Evolutionary conservation across 2,329 filamentous ascomycete genomes (phyloP).

Genomic region (Ploettnerulaceae sp.): DNA sequence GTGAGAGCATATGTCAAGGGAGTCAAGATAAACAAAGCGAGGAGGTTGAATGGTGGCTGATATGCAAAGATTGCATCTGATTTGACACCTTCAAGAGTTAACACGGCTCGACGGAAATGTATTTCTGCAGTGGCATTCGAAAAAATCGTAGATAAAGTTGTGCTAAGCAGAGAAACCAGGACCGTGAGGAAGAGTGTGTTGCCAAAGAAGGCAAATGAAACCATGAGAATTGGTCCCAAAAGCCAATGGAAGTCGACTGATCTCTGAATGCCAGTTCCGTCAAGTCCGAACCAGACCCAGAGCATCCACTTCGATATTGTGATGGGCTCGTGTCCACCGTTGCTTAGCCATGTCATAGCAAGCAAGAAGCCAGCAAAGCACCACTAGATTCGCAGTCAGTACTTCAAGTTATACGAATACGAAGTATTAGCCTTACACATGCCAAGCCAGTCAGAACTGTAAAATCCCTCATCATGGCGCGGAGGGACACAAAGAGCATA

Average conservation of each 20-base stretch:
- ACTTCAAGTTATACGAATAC: slow-evolving; percentile 23
- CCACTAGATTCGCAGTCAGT: slow-evolving; percentile 46
- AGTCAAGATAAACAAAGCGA: slow-evolving; percentile 68
- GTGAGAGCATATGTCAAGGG: slow-evolving; percentile 73
- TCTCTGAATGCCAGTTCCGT: slow-evolving; percentile 51
- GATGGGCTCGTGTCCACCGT: slow-evolving; percentile 56
- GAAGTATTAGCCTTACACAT: neutral
- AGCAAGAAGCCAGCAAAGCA: slow-evolving; percentile 79
- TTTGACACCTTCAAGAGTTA: slow-evolving; percentile 83
- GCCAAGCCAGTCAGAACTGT: slow-evolving; percentile 36
- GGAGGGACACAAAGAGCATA: slow-evolving; percentile 73
- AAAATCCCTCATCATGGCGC: slow-evolving; percentile 84
- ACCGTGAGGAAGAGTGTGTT: slow-evolving; percentile 89
- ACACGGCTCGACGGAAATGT: slow-evolving; percentile 72
- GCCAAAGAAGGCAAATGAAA: slow-evolving; percentile 78
- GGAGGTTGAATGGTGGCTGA: slow-evolving; percentile 76
- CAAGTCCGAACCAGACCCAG: slow-evolving; percentile 87
- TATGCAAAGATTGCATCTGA: slow-evolving; percentile 61
- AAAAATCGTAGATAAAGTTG: slow-evolving; percentile 76
- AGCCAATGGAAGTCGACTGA: slow-evolving; percentile 65
- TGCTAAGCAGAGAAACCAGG: slow-evolving; percentile 79
- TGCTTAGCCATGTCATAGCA: slow-evolving; percentile 72
- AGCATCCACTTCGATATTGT: slow-evolving; percentile 88
- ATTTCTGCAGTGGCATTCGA: slow-evolving; percentile 76
- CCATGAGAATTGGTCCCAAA: slow-evolving; percentile 75